Evolutionary conservation across 768 basidiomycete species (phyloP), one percentile per base, ranked within the genome.

Genomic region (Lactarius psammicola): DNA sequence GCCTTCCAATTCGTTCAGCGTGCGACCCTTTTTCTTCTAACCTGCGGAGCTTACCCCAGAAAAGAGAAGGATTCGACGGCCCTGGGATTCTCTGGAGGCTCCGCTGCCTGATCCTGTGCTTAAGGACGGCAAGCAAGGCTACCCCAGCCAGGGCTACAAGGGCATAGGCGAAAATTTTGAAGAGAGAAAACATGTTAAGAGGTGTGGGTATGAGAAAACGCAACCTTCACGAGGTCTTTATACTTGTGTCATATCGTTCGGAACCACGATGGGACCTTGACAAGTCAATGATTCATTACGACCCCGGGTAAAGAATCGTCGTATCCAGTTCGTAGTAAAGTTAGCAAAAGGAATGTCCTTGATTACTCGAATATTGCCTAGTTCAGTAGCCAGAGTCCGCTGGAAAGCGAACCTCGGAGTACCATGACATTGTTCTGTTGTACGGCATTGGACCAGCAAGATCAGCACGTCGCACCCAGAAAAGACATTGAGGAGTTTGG

Each of bases 11-110:
- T 23, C 10, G 3, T n/a, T 62, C 17, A 62, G 60, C 6, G 53
- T 55, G 51, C 34, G 13, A 23, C 18, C 60, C 26, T 13, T 8
- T 18, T 28, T 40, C 5, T 2, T 53, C 4, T 2, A n/a, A n/a
- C n/a, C 6, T n/a, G 26, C 1, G 3, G 13, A 62, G 6, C 23
- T 28, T 55, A 62, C 51, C 60, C 54, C 34, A 55, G 33, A 62
- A 7, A 30, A 62, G 23, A 51, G 60, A 62, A 8, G 53, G 34
- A 20, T 40, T 54, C 10, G 33, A 53, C 9, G 60, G 60, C 23
- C 60, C 60, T 20, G 60, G 60, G 17, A 62, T 51, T 20, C 53
- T 62, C 59, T 42, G 44, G 20, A 59, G 59, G 31, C 18, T 3
- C 2, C 26, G 59, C 18, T 60, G 44, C 30, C 44, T 60, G 28